phyloP scores from a whole-genome alignment of 352 stramenopile species.

The Phytopythium helicoides region DNA sequence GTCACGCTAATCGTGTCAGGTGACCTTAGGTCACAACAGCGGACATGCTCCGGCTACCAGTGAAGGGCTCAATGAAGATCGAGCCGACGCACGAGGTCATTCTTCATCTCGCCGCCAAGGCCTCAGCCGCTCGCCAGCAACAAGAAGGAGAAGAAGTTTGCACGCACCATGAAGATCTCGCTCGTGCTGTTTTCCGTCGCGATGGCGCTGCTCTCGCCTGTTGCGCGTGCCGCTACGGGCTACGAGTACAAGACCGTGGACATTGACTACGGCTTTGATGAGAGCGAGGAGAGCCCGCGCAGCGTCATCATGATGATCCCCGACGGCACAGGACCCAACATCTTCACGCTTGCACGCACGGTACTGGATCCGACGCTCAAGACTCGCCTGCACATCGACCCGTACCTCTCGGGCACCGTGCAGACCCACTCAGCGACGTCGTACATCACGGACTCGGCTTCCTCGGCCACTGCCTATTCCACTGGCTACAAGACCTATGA shows the following conservation, averaged over 20 bases:
- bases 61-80: no score
- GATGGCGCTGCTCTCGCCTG: constrained; percentile 21
- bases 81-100: not conserved
- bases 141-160: not conserved
- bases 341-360: constrained; percentile 56
- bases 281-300: constrained; percentile 35
- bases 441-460: constrained; percentile 68
- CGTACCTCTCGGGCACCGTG: constrained; percentile 48
- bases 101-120: not conserved
- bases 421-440: constrained; percentile 64
- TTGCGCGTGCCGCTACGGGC: constrained; percentile 19
- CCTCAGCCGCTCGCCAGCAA: not conserved
- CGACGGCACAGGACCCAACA: constrained; percentile 59
- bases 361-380: constrained; percentile 52
- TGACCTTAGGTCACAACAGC: no score
- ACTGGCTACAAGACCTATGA: constrained; percentile 72
- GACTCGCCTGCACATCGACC: constrained; percentile 58
- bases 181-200: constrained; percentile 13
- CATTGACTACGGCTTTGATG: constrained; percentile 57
- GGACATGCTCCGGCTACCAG: no score
- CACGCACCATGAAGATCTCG: constrained; percentile 26
- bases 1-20: no score
- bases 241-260: constrained; percentile 70
- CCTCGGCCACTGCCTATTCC: constrained; percentile 50
- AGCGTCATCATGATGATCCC: constrained; percentile 78